Evolutionary conservation across 805 yeast genomes (phyloP).

Genomic region (Saccharomycopsis fibuligera): DNA sequence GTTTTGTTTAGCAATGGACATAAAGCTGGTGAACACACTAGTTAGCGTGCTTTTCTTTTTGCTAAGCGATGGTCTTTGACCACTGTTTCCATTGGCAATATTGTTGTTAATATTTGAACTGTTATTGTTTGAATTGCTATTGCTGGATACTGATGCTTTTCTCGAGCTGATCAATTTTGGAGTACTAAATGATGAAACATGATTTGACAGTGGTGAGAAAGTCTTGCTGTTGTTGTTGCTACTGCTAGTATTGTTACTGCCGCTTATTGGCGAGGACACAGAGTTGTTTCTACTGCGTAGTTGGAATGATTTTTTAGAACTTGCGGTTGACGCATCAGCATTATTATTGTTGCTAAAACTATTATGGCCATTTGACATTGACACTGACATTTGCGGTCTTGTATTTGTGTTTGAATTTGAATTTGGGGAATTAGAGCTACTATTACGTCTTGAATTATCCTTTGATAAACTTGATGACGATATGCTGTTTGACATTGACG

Average conservation of each 20-base stretch:
- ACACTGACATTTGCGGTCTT: too few species aligned
- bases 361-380: too few species aligned
- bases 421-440: not conserved
- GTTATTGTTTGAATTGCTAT: not conserved
- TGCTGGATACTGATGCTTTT: constrained; percentile 10
- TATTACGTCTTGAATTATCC: not conserved
- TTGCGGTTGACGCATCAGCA: constrained; percentile 1
- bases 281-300: constrained; percentile 6
- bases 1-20: constrained; percentile 8
- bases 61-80: constrained; percentile 10
- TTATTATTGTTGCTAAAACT: too few species aligned
- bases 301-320: constrained; percentile 6
- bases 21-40: constrained; percentile 18
- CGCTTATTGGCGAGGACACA: constrained; percentile 7
- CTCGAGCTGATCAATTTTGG: constrained; percentile 4
- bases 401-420: too few species aligned
- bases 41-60: constrained; percentile 20
- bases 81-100: not conserved
- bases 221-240: not conserved
- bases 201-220: constrained; percentile 8
- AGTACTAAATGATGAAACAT: not conserved
- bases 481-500: constrained; percentile 5
- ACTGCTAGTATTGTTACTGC: not conserved
- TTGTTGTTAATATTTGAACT: not conserved
- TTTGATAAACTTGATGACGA: constrained; percentile 6